Conservation (phyloP, 2,329 filamentous ascomycete genomes). For the Ploettnerulaceae sp. region DNA sequence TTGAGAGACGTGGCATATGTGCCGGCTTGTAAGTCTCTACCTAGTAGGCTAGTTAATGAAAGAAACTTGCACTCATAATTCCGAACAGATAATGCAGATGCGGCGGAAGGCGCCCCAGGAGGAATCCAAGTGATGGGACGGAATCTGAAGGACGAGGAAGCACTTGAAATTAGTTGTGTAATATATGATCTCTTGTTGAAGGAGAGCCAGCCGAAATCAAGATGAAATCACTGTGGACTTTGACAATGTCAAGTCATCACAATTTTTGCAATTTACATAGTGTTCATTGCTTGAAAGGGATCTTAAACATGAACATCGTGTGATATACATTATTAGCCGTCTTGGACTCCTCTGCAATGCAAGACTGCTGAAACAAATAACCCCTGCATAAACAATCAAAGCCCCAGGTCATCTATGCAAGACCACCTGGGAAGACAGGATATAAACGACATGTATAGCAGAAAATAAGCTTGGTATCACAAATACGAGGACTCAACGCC, state of each 20-base stretch:
- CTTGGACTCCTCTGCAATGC: constrained; percentile 5
- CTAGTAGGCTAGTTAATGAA: no score
- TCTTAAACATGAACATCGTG: neutral
- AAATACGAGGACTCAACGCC: no score
- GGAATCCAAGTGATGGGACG: constrained; percentile 8
- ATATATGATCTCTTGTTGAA: neutral
- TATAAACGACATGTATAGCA: neutral
- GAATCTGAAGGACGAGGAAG: constrained; percentile 8
- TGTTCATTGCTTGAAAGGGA: neutral
- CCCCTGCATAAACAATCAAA: neutral
- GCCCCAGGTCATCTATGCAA: constrained; percentile 7
- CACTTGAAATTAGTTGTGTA: neutral
- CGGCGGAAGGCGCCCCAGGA: constrained; percentile 2
- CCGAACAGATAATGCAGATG: constrained; percentile 4
- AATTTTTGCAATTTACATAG: neutral
- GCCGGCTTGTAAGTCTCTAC: constrained; percentile 9
- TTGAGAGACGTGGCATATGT: constrained; percentile 6
- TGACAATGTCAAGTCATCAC: no score
- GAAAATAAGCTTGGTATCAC: constrained; percentile 14
- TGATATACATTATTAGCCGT: constrained; percentile 5
- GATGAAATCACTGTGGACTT: neutral
- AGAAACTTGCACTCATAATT: neutral
- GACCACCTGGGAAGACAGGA: neutral
- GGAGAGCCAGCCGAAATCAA: neutral
- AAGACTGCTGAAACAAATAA: neutral